phyloP scores from a whole-genome alignment of 495 filamentous ascomycete genomes.

The Penicillium psychrofluorescens region DNA sequence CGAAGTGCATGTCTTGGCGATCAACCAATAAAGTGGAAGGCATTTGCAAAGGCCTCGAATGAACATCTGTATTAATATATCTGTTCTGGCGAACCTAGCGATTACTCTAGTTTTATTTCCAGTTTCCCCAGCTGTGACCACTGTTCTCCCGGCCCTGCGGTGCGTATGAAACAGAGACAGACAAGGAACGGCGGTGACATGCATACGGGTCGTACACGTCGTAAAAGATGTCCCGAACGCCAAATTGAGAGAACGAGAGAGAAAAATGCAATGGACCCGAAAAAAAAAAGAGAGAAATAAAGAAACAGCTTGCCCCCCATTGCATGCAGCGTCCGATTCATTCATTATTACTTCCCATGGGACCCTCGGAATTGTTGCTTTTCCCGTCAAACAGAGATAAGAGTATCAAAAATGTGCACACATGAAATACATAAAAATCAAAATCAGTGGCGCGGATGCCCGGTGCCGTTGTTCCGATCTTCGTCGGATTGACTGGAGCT shows the following conservation, averaged over 20 bases:
- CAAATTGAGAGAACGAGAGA: conserved; percentile 3
- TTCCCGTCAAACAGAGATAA: conserved; percentile 3
- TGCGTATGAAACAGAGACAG: conserved; percentile 19
- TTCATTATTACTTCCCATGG: conserved; percentile 7
- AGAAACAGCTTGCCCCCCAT: conserved; percentile 3
- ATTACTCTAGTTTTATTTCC: conserved; percentile 26
- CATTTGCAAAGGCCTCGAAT: not conserved
- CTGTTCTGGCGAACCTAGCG: conserved; percentile 13
- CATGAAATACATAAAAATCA: conserved; percentile 18
- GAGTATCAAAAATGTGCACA: conserved; percentile 16
- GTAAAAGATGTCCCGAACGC: conserved; percentile 16
- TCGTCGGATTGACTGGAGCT: conserved; percentile 49
- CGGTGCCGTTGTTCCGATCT: conserved; percentile 29
- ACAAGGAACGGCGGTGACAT: conserved; percentile 8
- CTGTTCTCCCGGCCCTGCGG: conserved; percentile 5
- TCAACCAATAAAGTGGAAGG: not conserved
- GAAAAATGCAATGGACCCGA: conserved; percentile 5
- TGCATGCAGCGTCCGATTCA: conserved; percentile 1
- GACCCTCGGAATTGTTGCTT: conserved; percentile 4
- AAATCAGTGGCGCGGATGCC: conserved; percentile 18
- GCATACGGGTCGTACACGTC: conserved; percentile 13
- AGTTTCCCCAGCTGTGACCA: conserved; percentile 12
- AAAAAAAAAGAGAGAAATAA: conserved; percentile 8
- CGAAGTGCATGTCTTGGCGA: not conserved
- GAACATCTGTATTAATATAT: conserved; percentile 15